These are phyloP conservation scores for Alternaria triticina DNA, from an alignment of 2,329 filamentous ascomycete genomes.

Conservation along the genomic window DNA sequence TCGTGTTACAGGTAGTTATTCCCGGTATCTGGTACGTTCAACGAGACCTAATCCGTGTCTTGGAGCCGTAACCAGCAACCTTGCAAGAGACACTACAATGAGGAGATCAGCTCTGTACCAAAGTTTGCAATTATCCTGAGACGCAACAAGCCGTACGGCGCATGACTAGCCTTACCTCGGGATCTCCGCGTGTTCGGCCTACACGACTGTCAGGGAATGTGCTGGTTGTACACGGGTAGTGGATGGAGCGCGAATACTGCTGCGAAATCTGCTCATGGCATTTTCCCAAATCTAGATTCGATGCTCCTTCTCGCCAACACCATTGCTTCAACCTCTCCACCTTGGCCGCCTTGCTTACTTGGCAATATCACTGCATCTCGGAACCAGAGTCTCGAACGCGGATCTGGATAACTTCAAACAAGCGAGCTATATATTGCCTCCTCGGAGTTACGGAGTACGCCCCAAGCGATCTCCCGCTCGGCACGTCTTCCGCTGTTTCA, in stretches of 20 bases:
- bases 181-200: not conserved
- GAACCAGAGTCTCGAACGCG: not conserved
- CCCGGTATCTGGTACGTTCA: not conserved
- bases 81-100: not conserved
- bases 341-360: not conserved
- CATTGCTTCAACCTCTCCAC: not conserved
- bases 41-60: not conserved
- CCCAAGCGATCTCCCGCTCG: constrained; percentile 20
- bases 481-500: constrained; percentile 16
- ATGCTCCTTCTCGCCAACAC: not conserved
- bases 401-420: not conserved
- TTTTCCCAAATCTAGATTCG: not conserved
- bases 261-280: not conserved
- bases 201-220: not conserved
- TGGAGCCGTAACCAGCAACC: not conserved
- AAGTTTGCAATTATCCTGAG: not conserved
- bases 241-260: not conserved
- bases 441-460: not conserved
- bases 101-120: not conserved
- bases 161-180: not conserved
- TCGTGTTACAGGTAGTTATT: not conserved
- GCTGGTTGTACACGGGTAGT: not conserved
- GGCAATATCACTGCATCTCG: not conserved
- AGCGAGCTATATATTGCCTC: not conserved
- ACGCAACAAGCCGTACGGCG: not conserved